Evolutionary conservation across 2,329 filamentous ascomycete species (phyloP), one percentile per base, ranked within the genome.

Genomic region (Fusarium coicis): DNA sequence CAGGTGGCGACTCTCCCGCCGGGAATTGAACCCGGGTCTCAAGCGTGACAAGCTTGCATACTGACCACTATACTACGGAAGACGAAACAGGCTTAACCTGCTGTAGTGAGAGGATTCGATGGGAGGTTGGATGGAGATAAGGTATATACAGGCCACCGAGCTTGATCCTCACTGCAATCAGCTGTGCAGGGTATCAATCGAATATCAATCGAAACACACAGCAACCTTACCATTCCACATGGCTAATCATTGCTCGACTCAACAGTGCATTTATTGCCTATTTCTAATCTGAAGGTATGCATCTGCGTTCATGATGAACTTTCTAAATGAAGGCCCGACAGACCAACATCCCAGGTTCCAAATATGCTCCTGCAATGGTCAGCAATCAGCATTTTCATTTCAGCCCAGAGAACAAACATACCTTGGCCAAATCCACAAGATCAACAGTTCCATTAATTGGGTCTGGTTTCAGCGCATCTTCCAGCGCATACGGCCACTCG

Each of bases 1-100:
- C 63, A 58, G 43, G 21, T 65, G 63, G 63, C 63, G 63, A 66
- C 63, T 66, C 63, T 65, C 63, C 63, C 63, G 60, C 63, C 63
- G 63, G 63, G 63, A 63, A 63, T 63, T 63, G 60, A 63, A 63
- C 60, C 60, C 60, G 60, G 60, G 60, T 63, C 60, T 63, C 60
- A 63, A 63, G 60, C 60, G 60, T 63, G 60, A 63, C 60, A 63
- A 63, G 60, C 60, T 63, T 63, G 60, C 60, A 63, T 63, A 63
- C 60, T 63, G 60, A 63, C 60, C 60, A 63, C 60, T 63, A 63
- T 63, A 63, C 61, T 63, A 63, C 61, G 61, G 61, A 63, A 63
- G 61, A 63, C 30, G 32, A 4, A 53, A 49, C 47, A 54, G 40
- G 36, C 34, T 62, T 28, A 11, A 39, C 34, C 64, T 40, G 44